phyloP scores from a whole-genome alignment of 1,284 basidiomycete species.

The Cystobasidium slooffiae region DNA sequence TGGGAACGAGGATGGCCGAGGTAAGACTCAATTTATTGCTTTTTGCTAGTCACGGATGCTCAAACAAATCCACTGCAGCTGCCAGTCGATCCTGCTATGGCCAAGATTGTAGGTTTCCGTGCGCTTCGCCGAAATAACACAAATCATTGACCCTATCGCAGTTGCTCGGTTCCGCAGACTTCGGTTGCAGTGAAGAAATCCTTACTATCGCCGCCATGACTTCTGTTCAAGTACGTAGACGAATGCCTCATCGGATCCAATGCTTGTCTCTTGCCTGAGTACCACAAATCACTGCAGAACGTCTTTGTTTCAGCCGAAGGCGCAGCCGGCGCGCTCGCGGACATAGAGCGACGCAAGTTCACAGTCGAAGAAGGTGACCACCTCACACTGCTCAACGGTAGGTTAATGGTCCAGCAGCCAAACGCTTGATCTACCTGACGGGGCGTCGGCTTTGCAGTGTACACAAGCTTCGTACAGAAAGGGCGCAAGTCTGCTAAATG shows the following conservation, averaged over 20 bases:
- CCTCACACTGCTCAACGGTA: slow-evolving; percentile 85
- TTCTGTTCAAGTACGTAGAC: slow-evolving; percentile 70
- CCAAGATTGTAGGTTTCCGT: slow-evolving; percentile 61
- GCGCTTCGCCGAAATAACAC: too few species aligned
- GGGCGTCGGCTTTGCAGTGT: slow-evolving; percentile 63
- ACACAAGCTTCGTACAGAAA: slow-evolving; percentile 78
- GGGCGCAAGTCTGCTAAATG: slow-evolving; percentile 80
- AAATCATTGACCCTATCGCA: slow-evolving; percentile 55
- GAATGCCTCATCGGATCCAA: too few species aligned
- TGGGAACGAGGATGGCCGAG: slow-evolving; percentile 64
- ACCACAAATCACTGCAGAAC: slow-evolving; percentile 63
- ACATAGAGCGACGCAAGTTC: slow-evolving; percentile 89
- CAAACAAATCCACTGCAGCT: not conserved
- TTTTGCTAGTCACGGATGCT: not conserved
- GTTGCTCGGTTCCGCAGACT: slow-evolving; percentile 82
- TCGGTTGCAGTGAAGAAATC: slow-evolving; percentile 87
- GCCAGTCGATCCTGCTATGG: slow-evolving; percentile 64
- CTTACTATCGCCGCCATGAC: slow-evolving; percentile 96
- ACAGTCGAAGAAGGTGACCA: slow-evolving; percentile 98
- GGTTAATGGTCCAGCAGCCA: slow-evolving; percentile 3
- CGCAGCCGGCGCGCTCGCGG: slow-evolving; percentile 77
- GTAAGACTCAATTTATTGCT: slow-evolving; percentile 49
- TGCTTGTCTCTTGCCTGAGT: too few species aligned
- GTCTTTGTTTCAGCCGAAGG: slow-evolving; percentile 85
- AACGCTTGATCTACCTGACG: not conserved